Percentiles rank a stretch among this genome's conserved stretches.
These are phyloP conservation scores for Cryptosporidium parvum DNA, from an alignment of 169 alveolate genomes.

Conservation along the genomic window DNA sequence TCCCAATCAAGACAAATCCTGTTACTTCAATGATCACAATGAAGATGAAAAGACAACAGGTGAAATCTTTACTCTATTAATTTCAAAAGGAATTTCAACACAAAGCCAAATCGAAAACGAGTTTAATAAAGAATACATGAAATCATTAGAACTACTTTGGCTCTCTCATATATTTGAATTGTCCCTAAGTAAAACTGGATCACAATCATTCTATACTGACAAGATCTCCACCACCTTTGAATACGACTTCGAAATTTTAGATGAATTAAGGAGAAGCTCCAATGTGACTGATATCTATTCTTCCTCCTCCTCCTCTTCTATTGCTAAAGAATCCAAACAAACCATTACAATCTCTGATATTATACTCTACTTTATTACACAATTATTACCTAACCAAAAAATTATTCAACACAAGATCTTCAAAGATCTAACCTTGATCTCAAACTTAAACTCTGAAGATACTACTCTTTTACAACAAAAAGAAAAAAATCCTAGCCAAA, in stretches of 20 bases:
- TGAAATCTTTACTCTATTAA: not conserved
- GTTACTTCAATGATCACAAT: not conserved
- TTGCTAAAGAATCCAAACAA: not conserved
- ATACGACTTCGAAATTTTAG: slow-evolving; percentile 49
- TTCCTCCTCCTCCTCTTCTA: not conserved
- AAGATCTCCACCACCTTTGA: slow-evolving; percentile 9
- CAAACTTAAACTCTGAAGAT: slow-evolving; percentile 14
- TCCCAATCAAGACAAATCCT: not conserved
- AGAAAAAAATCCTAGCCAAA: not conserved
- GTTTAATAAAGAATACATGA: slow-evolving; percentile 1
- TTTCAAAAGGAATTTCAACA: not conserved
- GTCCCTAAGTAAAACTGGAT: not conserved
- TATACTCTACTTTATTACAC: slow-evolving; percentile 41
- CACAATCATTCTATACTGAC: not conserved
- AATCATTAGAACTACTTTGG: slow-evolving; percentile 13
- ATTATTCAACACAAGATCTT: slow-evolving; percentile 20
- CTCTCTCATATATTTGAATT: slow-evolving; percentile 48
- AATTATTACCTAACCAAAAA: slow-evolving; percentile 16
- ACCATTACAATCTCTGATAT: slow-evolving; percentile 10
- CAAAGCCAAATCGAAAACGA: not conserved
- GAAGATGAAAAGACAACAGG: not conserved
- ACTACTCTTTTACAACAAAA: not conserved
- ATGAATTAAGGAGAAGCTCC: slow-evolving; percentile 34
- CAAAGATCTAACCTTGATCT: slow-evolving; percentile 15
- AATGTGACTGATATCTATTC: not conserved